A percentile compares a stretch with the other conserved stretches of the same genome.
These are phyloP conservation scores for Boletus reticulatus DNA, from an alignment of 768 basidiomycete genomes.

Conservation along the genomic window DNA sequence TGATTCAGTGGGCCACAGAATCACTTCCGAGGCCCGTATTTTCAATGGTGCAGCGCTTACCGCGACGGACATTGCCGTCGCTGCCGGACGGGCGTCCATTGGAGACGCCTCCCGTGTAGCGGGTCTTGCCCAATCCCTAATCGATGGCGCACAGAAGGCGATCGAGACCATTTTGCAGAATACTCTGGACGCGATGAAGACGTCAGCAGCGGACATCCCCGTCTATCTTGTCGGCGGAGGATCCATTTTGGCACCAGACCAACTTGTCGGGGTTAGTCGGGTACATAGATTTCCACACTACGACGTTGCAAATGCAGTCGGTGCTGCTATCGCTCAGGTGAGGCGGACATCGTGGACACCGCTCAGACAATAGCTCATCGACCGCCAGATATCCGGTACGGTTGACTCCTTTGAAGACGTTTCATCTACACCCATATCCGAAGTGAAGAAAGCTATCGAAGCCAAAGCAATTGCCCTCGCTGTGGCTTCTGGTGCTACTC, in stretches of 20 bases:
- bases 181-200: constrained; percentile 64
- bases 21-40: constrained; percentile 46
- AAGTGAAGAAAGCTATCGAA: constrained; percentile 35
- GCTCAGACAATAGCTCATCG: constrained; percentile 1
- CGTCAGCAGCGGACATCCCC: constrained; percentile 52
- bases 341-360: neutral
- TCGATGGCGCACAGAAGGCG: constrained; percentile 36
- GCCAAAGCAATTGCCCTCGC: constrained; percentile 42
- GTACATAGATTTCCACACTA: constrained; percentile 49
- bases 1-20: constrained; percentile 60
- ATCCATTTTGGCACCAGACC: constrained; percentile 52
- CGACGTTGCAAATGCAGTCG: constrained; percentile 62
- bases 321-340: constrained; percentile 46
- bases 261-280: constrained; percentile 49
- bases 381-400: constrained; percentile 39
- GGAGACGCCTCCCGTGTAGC: constrained; percentile 26
- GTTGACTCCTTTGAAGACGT: constrained; percentile 46
- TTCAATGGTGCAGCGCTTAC: constrained; percentile 59
- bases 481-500: constrained; percentile 44
- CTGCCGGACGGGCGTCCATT: constrained; percentile 32
- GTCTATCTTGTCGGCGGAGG: constrained; percentile 68
- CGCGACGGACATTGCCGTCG: constrained; percentile 59
- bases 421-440: constrained; percentile 31
- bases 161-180: constrained; percentile 46
- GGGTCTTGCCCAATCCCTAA: constrained; percentile 21